Base-by-base conservation (phyloP, 139 green algal genomes). In the Coccomyxa sp. region DNA sequence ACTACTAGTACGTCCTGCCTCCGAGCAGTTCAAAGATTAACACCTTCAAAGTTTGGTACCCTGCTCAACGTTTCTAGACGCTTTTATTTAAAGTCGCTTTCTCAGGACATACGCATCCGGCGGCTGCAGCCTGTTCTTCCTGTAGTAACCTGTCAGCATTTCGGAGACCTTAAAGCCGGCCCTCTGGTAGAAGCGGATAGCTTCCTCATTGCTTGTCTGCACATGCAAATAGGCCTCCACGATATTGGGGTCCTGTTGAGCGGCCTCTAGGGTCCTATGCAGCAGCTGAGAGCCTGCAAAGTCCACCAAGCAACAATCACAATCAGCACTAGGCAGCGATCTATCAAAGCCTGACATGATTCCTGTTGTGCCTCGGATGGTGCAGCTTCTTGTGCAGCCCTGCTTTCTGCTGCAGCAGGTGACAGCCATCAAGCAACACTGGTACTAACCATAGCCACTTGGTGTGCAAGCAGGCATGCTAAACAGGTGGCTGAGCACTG, bases 171-270 rank as follows among this genome's bases (percentile, higher is more conserved):
- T 60, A 51, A 96, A 96, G 45, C 90, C 92, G 79, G 86, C 88
- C 27, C 86, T 88, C 30, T 80, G 31, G 87, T 96, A 96, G 79
- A 96, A 96, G 25, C 31, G 31, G 16, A 96, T 90, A 58, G 92
- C 92, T 67, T 94, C 92, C 15, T 92, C 87, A 86, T 96, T 96
- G 84, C 79, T 94, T 28, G 85, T 92, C 84, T 95, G 92, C 68
- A 96, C 92, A 85, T 96, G 92, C 57, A 96, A 84, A 31, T 93
- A 91, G 0, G 90, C 91, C 28, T 92, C 86, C 28, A 83, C 17
- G 0, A 93, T 89, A 57, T 82, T 88, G 31, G 63, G 57, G 77
- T 92, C 88, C 27, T 78, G 23, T 16, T 31, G 23, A 3, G 63
- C 63, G 18, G 18, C 10, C 63, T 71, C 21, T 9, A 71, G 63